Evolutionary conservation across 176 grass and related monocot species (phyloP).

Genomic region (Musa troglodytarum): DNA sequence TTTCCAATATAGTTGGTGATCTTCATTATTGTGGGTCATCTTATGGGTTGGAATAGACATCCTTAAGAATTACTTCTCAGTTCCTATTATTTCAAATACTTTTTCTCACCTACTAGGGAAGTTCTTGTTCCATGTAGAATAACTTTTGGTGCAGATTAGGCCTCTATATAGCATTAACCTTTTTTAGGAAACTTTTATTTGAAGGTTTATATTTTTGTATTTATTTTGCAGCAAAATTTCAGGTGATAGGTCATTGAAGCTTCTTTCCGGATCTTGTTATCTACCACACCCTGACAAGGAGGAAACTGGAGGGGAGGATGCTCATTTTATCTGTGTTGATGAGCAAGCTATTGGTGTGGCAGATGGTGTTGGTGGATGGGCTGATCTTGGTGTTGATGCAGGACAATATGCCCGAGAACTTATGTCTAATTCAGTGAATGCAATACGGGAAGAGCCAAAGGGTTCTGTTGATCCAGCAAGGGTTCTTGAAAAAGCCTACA

Average conservation of each 20-base stretch:
- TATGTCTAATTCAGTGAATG: conserved; percentile 72
- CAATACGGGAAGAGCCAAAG: conserved; percentile 72
- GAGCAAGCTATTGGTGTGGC: conserved; percentile 80
- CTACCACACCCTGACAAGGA: conserved; percentile 94
- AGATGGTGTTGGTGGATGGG: conserved; percentile 97
- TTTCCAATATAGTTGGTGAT: no score
- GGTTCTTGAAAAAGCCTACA: conserved; percentile 90
- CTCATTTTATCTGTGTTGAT: conserved; percentile 78
- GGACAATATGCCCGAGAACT: conserved; percentile 90
- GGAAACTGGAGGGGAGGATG: conserved; percentile 90
- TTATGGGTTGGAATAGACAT: no score
- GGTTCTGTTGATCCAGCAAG: conserved; percentile 74
- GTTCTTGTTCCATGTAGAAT: background rate
- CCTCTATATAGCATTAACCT: background rate
- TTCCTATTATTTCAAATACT: background rate
- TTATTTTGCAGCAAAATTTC: conserved; percentile 33
- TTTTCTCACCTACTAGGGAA: background rate
- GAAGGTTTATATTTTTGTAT: background rate
- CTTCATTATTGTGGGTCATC: no score
- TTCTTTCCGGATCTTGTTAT: conserved; percentile 82
- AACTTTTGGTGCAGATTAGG: no score
- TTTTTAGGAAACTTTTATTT: background rate
- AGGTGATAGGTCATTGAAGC: conserved; percentile 39
- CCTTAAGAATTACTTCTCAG: no score
- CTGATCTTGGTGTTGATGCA: conserved; percentile 74